A percentile compares a stretch with the other conserved stretches of the same genome.
These are phyloP conservation scores for Pleurotus eryngii DNA, from an alignment of 768 basidiomycete species.

Conservation along the genomic window DNA sequence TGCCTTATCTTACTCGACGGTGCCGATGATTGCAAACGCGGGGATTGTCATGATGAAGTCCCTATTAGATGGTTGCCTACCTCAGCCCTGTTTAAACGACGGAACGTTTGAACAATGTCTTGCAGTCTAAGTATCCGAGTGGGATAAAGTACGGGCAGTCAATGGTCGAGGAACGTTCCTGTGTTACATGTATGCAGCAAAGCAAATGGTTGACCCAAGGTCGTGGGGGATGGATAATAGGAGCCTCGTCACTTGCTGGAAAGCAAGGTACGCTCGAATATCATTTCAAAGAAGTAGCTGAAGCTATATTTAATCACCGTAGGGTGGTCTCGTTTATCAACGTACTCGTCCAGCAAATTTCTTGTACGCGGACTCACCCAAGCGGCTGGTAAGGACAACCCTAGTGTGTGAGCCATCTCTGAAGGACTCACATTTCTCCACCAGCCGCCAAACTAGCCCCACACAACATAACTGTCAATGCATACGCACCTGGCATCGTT, in stretches of 20 bases:
- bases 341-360: slow-evolving; percentile 13
- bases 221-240: slow-evolving; percentile 23
- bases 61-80: slow-evolving; percentile 12
- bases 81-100: neutral
- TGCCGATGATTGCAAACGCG: slow-evolving; percentile 27
- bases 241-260: slow-evolving; percentile 27
- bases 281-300: neutral
- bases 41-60: slow-evolving; percentile 14
- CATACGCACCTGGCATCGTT: slow-evolving; percentile 33
- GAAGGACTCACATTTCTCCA: neutral
- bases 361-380: slow-evolving; percentile 15
- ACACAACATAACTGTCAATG: slow-evolving; percentile 39
- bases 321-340: slow-evolving; percentile 9
- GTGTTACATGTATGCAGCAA: slow-evolving; percentile 24
- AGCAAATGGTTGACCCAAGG: slow-evolving; percentile 25
- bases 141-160: slow-evolving; percentile 14
- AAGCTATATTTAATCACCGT: neutral
- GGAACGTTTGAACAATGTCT: neutral
- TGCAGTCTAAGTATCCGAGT: slow-evolving; percentile 15
- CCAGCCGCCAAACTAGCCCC: slow-evolving; percentile 34
- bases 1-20: neutral
- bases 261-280: slow-evolving; percentile 17
- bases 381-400: slow-evolving; percentile 10
- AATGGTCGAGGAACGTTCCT: slow-evolving; percentile 23
- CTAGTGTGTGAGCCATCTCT: neutral